Base-by-base conservation (phyloP, 73 alveolate genomes). In the Paramecium bursaria region DNA sequence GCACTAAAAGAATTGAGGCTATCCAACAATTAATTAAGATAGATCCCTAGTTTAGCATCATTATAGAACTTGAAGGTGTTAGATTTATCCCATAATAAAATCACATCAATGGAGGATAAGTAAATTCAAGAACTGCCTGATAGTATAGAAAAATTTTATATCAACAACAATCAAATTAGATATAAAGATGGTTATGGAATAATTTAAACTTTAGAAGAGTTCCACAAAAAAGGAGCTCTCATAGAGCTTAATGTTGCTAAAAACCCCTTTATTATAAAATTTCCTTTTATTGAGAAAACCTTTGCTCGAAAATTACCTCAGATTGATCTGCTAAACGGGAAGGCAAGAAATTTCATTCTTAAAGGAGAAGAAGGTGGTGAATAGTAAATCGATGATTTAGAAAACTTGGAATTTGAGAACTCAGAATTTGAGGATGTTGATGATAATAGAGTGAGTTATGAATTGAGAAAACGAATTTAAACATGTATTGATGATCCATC, bases 401-500 rank as follows among this genome's bases (percentile, higher is more conserved):
- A n/a, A n/a, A n/a, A n/a, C n/a, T n/a, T n/a, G n/a, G 53, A 31
- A 19, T 67, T 67, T 33, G 0, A 21, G 2, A 35, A 67, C 22
- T 25, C 50, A 39, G 82, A 67, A 15, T 47, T 47, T 67, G 82
- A 67, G 33, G 82, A 67, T 2, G 7, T 11, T 19, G 82, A 67
- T 25, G 82, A 67, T 35, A 6, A 31, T 4, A 6, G 44, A 15
- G 26, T 25, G 19, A 57, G 60, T 1, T 21, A 19, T 25, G 13
- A 67, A 39, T 35, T 67, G 27, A 17, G 42, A 9, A 35, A 67
- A 1, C 33, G 50, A 44, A 67, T 67, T 39, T 14, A 44, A 1
- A 67, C 9, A 35, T 67, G 82, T 21, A 67, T 67, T 6, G 44
- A 67, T 67, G 82, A 67, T 67, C 82, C 82, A 21, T 33, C 26